Evolutionary conservation across 176 grass and related monocot species (phyloP), one percentile per base, ranked within the genome.

Genomic region (Poa pratensis): DNA sequence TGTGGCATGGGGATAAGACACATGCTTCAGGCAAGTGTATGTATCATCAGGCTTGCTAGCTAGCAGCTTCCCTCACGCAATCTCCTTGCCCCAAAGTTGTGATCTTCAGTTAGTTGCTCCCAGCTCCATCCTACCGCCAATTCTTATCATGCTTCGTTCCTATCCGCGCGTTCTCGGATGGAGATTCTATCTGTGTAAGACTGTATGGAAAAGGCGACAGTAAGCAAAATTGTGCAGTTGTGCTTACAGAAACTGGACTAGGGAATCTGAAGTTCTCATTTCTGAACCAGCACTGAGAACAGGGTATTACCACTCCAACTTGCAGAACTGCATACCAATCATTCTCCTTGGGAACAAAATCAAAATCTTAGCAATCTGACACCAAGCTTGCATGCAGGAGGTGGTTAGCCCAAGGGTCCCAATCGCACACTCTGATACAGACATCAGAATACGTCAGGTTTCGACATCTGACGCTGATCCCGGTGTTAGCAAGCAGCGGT

Each of bases 1-100:
- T 20, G 39, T 64, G 71, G 2, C 59, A 45, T 22, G 17, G 50
- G 69, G 80, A 84, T 75, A 80, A 84, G 84, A 7, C 73, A 58
- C 10, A 49, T 32, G 75, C 68, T 84, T 22, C 42, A 45, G 76
- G 59, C 57, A 65, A 75, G 48, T 90, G 64, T 19, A 37, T 57
- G 46, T 24, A 39, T 68, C 58, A 4, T 68, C 58, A 3, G 12
- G 59, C 59, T 40, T 20, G n/a, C 71, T 52, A 15, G 49, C n/a
- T 76, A 81, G 85, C 61, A 84, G 75, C 26, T 77, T 91, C 42
- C 85, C 81, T 81, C 89, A 87, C 81, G 89, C 89, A 84, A 87
- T 74, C 84, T 90, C 80, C 80, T 87, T 87, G 49, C 82, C 48
- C 84, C 65, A 59, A 6, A 57, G 63, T 26, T 64, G 23, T 27